These are phyloP conservation scores for Suillus subalutaceus DNA, from an alignment of 768 basidiomycete species.

Conservation along the genomic window DNA sequence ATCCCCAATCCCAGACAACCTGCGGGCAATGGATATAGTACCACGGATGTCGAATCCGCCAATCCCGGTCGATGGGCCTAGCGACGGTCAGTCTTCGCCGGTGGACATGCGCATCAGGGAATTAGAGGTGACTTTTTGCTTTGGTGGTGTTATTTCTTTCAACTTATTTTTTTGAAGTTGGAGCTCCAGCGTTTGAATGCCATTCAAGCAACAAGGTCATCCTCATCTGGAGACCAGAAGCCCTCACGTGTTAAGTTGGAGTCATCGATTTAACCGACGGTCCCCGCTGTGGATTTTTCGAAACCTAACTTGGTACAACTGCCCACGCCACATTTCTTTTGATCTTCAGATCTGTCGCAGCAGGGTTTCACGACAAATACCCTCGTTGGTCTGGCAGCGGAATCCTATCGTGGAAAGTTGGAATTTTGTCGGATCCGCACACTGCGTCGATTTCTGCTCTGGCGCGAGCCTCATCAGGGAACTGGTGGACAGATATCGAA, in stretches of 20 bases:
- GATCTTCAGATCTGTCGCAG: not conserved
- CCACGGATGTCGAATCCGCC: not conserved
- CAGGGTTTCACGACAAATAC: not conserved
- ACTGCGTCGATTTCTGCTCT: not conserved
- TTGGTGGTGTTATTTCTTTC: not conserved
- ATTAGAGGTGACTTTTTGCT: not conserved
- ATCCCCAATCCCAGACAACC: slow-evolving; percentile 13
- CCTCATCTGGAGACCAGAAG: not conserved
- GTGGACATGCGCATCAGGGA: not conserved
- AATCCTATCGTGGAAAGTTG: not conserved
- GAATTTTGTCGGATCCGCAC: not conserved
- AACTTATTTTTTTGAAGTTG: not conserved
- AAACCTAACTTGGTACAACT: too few species aligned
- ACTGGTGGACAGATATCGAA: not conserved
- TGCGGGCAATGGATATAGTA: slow-evolving; percentile 22
- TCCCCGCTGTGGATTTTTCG: too few species aligned
- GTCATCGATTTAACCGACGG: too few species aligned
- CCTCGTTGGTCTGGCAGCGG: not conserved
- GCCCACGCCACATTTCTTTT: too few species aligned
- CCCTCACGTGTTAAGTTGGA: not conserved
- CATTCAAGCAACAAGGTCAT: not conserved
- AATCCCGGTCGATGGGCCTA: not conserved
- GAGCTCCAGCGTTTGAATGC: not conserved
- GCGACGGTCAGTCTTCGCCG: not conserved
- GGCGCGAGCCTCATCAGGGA: not conserved